Base-by-base conservation (phyloP, 2,329 filamentous ascomycete species). In the Cercospora janseana region DNA sequence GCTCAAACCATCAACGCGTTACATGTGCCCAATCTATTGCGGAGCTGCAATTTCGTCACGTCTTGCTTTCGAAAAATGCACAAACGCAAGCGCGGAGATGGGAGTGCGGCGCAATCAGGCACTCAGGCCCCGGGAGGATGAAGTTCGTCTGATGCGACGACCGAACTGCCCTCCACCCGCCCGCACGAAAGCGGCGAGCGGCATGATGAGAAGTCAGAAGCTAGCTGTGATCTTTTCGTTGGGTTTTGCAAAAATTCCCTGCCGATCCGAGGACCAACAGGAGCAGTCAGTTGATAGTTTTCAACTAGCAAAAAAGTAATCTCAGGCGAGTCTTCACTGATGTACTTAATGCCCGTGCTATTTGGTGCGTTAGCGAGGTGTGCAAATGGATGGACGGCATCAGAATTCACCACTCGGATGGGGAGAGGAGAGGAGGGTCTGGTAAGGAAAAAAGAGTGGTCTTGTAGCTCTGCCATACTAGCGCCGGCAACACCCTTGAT, bases 301-400 rank as follows among this genome's bases (percentile, higher is more conserved):
- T 87, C 85, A 88, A 87, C 84, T 87, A 88, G 86, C 86, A 88
- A 88, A 87, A 87, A 88, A 79, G 80, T 80, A 79, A 81, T 82
- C 84, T 89, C 86, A 81, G 86, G 88, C 83, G 80, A 83, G 84
- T 88, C 86, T 82, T 89, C 86, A 89, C 82, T 85, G 83, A 81
- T 81, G 83, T 80, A 80, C 83, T 79, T 87, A 86, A 85, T 80
- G 83, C 86, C 83, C 82, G 73, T 84, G 83, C 83, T 85, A 81
- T 77, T 69, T 75, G 78, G 82, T 81, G 72, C 4, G 34, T 38
- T 35, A 28, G 6, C 8, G 18, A n/a, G 15, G 15, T 26, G 37
- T 37, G 29, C 13, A n/a, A 34, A 20, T 3, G 38, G 12, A 16
- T 26, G 29, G 47, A 29, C 13, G 9, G 27, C 27, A 18, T 21